Conservation (phyloP, 139 green algal species). For the Deuterostichococcus epilithicus region DNA sequence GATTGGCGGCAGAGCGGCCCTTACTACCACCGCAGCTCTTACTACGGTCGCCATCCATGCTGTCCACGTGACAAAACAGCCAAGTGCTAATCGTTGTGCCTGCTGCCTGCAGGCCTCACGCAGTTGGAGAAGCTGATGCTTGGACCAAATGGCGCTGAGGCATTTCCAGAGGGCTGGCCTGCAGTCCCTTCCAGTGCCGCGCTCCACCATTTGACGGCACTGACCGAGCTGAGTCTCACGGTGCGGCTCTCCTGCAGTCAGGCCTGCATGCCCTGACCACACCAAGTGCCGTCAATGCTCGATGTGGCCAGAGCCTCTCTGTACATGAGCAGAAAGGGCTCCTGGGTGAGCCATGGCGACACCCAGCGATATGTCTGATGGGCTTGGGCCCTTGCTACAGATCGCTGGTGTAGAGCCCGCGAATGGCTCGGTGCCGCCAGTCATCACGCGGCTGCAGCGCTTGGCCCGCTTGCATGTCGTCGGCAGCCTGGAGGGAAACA, state of each 20-base stretch:
- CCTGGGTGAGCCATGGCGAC: too few species aligned
- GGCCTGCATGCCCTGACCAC: not conserved
- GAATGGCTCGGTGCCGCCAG: not conserved
- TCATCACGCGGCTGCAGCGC: not conserved
- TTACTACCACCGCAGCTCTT: too few species aligned
- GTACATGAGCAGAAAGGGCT: too few species aligned
- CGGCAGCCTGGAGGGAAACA: conserved; percentile 9
- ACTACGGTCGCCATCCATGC: too few species aligned
- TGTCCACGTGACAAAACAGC: too few species aligned
- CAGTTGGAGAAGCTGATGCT: not conserved
- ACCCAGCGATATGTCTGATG: not conserved
- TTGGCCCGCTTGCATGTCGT: not conserved
- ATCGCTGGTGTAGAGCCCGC: not conserved
- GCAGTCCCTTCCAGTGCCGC: not conserved
- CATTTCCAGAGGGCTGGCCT: not conserved
- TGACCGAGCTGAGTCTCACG: not conserved
- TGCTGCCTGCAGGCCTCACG: not conserved
- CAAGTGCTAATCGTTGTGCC: too few species aligned
- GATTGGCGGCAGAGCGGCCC: too few species aligned
- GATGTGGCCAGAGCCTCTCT: too few species aligned
- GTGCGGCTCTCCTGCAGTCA: not conserved
- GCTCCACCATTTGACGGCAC: not conserved
- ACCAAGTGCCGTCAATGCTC: not conserved
- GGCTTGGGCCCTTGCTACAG: not conserved
- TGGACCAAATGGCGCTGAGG: too few species aligned